Conservation (phyloP, 2,329 filamentous ascomycete species). For the Diaporthe sp. region DNA sequence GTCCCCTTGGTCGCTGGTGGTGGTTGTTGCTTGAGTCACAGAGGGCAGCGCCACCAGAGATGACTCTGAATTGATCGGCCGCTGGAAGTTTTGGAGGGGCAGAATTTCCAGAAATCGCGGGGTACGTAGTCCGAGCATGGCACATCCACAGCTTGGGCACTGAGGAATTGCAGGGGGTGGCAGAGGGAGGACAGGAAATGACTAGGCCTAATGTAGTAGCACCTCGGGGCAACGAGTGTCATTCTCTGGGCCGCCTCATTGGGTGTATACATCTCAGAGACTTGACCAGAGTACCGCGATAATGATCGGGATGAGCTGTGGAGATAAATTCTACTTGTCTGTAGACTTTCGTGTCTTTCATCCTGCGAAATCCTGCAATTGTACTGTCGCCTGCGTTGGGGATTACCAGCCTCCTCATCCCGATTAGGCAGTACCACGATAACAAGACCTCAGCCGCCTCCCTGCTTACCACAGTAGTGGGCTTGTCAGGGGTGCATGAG, state of each 20-base stretch:
- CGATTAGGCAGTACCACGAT: background rate
- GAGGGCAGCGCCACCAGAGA: conserved; percentile 21
- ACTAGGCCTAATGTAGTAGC: conserved; percentile 22
- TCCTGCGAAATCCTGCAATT: too few species aligned
- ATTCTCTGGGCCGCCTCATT: background rate
- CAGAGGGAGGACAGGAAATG: background rate
- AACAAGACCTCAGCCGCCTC: background rate
- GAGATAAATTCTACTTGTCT: accelerated
- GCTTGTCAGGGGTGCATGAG: conserved; percentile 28
- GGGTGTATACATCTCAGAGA: background rate
- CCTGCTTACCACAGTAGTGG: background rate
- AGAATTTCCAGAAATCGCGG: conserved; percentile 38
- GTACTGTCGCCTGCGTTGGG: background rate
- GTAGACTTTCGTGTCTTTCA: background rate
- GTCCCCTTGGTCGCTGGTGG: conserved; percentile 1
- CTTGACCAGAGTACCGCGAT: background rate
- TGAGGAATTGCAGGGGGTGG: background rate
- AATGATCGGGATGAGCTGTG: background rate
- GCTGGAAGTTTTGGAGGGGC: conserved; percentile 40
- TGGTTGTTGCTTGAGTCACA: conserved; percentile 38
- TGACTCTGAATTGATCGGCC: conserved; percentile 37
- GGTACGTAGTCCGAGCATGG: conserved; percentile 36
- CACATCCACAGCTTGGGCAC: conserved; percentile 9
- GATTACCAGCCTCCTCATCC: background rate
- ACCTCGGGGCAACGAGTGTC: background rate